Evolutionary conservation across 2,329 filamentous ascomycete genomes (phyloP), one percentile per base, ranked within the genome.

Genomic region (Alternaria arbusti): DNA sequence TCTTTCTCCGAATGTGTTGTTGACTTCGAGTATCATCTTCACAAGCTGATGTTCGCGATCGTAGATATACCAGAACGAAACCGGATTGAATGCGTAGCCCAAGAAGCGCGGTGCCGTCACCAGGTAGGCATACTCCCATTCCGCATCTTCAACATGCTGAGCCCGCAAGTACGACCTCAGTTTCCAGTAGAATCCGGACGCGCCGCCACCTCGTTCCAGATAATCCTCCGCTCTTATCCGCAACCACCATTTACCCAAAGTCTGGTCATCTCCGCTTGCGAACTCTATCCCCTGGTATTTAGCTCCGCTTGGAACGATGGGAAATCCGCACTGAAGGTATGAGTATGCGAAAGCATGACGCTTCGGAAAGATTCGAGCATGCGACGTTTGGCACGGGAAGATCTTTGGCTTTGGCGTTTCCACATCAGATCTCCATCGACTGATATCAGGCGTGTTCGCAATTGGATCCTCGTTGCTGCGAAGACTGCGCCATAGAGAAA

Each of bases 21-120:
- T 92, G 49, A 93, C 89, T 75, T 94, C 91, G 1, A 92, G 74
- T 1, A 94, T 84, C 79, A 93, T 88, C 59, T 88, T 88, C 23
- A 83, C 85, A 13, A 94, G 82, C 6, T 84, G 78, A 61, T 85
- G 85, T 9, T 86, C 78, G 0, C 79, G 68, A 12, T 88, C 86
- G 74, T 94, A 94, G 3, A 94, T 84, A 68, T 93, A 93, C 90
- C 91, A 94, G 71, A 94, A 91, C 0, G 90, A 93, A 3, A 91
- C 89, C 0, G 90, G 90, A 70, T 93, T 94, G 79, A 92, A 93
- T 22, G 87, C 86, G 73, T 91, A 91, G 4, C 89, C 89, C 6
- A 92, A 76, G 64, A 93, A 90, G 28, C 85, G 85, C 6, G 91
- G 87, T 4, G 90, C 89, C 2, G 91, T 94, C 22, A 92, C 83